Percentiles rank a stretch among this genome's conserved stretches.
Evolutionary conservation across 495 filamentous ascomycete genomes (phyloP).

Genomic region (Neurospora intermedia): DNA sequence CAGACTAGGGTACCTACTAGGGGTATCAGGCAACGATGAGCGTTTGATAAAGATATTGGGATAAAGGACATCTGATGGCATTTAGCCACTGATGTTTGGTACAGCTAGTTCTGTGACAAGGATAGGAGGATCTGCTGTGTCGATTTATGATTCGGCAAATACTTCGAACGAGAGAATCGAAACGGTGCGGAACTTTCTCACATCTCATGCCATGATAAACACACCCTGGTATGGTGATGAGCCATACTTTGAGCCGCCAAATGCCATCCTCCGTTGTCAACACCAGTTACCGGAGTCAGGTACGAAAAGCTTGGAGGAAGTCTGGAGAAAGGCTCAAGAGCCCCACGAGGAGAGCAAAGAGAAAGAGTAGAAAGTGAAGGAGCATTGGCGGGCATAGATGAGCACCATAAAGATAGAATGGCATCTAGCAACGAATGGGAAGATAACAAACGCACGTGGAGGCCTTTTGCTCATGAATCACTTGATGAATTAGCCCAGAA

Average conservation of each 20-base stretch:
- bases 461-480: not conserved
- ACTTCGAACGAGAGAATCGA: not conserved
- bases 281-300: not conserved
- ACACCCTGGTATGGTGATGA: not conserved
- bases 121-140: not conserved
- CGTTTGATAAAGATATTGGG: slow-evolving; percentile 4
- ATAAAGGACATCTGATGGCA: not conserved
- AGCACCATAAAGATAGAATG: not conserved
- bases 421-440: not conserved
- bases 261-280: not conserved
- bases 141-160: not conserved
- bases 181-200: not conserved
- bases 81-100: slow-evolving; percentile 1
- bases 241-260: not conserved
- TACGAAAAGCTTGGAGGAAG: not conserved
- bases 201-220: not conserved
- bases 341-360: too few relatives aligned
- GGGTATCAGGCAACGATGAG: not conserved
- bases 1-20: not conserved
- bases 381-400: not conserved
- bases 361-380: not conserved
- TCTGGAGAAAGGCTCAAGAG: too few relatives aligned
- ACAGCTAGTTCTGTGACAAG: not conserved
- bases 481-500: not conserved
- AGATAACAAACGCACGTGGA: not conserved